Evolutionary conservation across 2,329 filamentous ascomycete species (phyloP).

Genomic region (Fusarium sacchari): DNA sequence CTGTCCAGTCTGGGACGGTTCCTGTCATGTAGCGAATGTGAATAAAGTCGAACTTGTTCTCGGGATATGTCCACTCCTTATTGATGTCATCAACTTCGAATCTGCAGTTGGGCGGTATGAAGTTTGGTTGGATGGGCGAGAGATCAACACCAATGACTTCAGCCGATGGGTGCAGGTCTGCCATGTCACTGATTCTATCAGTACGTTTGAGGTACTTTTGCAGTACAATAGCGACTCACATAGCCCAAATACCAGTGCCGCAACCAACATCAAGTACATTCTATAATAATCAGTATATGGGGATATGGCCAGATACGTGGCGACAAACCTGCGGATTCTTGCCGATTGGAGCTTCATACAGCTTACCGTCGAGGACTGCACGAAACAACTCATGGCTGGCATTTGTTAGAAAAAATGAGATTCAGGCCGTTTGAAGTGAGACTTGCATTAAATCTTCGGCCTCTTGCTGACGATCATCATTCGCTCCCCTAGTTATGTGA

Average conservation of each 20-base stretch:
- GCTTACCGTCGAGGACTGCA: constrained; percentile 9
- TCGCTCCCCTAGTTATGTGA: constrained; percentile 9
- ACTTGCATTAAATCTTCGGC: constrained; percentile 29
- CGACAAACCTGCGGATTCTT: constrained; percentile 2
- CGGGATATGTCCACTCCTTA: constrained; percentile 16
- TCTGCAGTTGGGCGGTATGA: constrained; percentile 10
- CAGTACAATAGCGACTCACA: not conserved
- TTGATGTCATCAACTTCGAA: constrained; percentile 30
- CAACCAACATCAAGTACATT: constrained; percentile 16
- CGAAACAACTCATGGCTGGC: constrained; percentile 22
- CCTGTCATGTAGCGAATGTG: constrained; percentile 25
- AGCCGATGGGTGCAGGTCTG: constrained; percentile 16
- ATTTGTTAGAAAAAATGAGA: not conserved
- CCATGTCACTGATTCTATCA: constrained; percentile 2
- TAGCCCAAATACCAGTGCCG: constrained; percentile 27
- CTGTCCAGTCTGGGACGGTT: constrained; percentile 17
- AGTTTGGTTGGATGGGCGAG: constrained; percentile 22
- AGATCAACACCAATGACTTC: constrained; percentile 23
- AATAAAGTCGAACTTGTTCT: constrained; percentile 23
- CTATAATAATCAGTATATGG: not conserved
- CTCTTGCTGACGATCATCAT: constrained; percentile 28
- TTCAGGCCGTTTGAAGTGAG: fast-evolving
- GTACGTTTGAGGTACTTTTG: fast-evolving
- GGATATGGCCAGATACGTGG: fast-evolving
- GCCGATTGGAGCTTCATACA: constrained; percentile 23